These are phyloP conservation scores for Amanita polypyramis DNA, from an alignment of 768 basidiomycete genomes.

Conservation along the genomic window DNA sequence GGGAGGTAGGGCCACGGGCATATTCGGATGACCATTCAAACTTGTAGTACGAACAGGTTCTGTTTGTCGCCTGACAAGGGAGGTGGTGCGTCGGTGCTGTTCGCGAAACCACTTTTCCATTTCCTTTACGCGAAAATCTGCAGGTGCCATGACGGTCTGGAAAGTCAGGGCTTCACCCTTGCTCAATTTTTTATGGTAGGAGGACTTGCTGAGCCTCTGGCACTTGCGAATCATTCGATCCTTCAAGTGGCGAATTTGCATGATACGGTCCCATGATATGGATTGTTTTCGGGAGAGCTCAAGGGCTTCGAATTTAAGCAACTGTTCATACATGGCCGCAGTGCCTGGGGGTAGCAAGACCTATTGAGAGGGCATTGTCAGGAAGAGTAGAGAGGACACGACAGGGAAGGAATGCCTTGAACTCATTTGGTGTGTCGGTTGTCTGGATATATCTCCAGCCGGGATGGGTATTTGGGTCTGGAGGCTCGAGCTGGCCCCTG, in stretches of 20 bases:
- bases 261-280: constrained; percentile 58
- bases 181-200: constrained; percentile 14
- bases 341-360: constrained; percentile 62
- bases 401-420: constrained; percentile 41
- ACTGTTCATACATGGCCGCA: constrained; percentile 52
- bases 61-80: background rate
- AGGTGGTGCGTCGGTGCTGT: constrained; percentile 27
- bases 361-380: constrained; percentile 20
- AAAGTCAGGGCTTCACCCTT: constrained; percentile 33
- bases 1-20: background rate
- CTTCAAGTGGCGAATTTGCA: constrained; percentile 69
- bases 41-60: background rate
- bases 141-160: constrained; percentile 56
- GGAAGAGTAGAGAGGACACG: background rate
- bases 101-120: constrained; percentile 71
- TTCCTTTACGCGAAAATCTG: constrained; percentile 67
- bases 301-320: constrained; percentile 48
- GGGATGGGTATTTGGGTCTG: constrained; percentile 39
- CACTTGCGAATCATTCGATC: constrained; percentile 79
- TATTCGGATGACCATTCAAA: background rate
- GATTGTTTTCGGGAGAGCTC: constrained; percentile 49
- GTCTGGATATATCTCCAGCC: constrained; percentile 70
- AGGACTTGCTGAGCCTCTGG: constrained; percentile 32
- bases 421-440: constrained; percentile 66
- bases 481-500: constrained; percentile 66